A percentile compares a stretch with the other conserved stretches of the same genome.
Conservation (phyloP, 1,284 basidiomycete genomes). For the Ganoderma boninense region DNA sequence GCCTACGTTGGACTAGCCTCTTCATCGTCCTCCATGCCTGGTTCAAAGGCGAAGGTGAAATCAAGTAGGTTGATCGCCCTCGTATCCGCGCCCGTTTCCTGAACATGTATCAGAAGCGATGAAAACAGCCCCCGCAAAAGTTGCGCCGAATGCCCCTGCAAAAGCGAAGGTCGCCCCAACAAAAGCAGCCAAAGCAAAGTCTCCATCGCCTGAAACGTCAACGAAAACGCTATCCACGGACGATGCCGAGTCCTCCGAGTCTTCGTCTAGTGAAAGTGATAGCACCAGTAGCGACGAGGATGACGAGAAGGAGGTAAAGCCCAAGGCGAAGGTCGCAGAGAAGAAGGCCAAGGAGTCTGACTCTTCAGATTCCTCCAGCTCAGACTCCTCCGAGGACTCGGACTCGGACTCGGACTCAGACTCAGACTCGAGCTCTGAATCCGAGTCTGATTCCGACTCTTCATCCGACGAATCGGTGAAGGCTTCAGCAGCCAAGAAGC, state of each 20-base stretch:
- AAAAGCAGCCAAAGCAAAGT: constrained; percentile 18
- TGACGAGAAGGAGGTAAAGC: constrained; percentile 7
- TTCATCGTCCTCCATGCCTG: constrained; percentile 15
- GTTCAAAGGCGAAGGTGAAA: constrained; percentile 13
- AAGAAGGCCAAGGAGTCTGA: constrained; percentile 29
- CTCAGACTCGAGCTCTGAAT: constrained; percentile 34
- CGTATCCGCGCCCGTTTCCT: not conserved
- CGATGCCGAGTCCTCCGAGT: constrained; percentile 26
- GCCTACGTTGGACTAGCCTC: constrained; percentile 26
- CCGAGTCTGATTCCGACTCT: constrained; percentile 19
- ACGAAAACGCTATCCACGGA: constrained; percentile 39
- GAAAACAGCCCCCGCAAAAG: constrained; percentile 1
- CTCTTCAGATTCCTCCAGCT: constrained; percentile 27
- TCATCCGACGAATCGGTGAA: constrained; percentile 30
- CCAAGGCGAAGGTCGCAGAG: constrained; percentile 17
- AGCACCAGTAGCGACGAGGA: constrained; percentile 19
- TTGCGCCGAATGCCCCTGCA: constrained; percentile 1
- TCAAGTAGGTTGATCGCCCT: constrained; percentile 7
- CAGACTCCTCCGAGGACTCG: constrained; percentile 31
- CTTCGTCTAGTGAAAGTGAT: constrained; percentile 12
- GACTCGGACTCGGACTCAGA: constrained; percentile 37
- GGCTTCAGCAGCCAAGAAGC: constrained; percentile 10
- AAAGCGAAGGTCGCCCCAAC: constrained; percentile 2
- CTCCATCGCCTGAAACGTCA: constrained; percentile 28
- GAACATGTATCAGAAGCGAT: not conserved